Percentiles rank a stretch among this genome's conserved stretches.
Conservation (phyloP, 192 early-diverging fungal species). For the Thoreauomyces humboldtii region DNA sequence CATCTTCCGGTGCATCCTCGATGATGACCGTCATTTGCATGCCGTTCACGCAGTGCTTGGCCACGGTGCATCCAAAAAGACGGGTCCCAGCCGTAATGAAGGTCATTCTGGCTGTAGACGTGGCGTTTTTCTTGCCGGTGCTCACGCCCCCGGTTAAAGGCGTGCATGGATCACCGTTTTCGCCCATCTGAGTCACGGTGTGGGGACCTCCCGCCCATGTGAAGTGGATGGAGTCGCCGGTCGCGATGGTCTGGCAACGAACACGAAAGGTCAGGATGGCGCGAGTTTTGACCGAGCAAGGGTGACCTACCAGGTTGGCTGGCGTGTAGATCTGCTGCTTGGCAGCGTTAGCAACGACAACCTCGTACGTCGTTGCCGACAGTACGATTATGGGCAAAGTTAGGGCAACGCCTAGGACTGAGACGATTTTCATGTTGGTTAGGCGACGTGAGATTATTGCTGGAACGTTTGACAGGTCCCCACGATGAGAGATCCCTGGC, state of each 20-base stretch:
- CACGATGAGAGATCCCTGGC: too few species aligned
- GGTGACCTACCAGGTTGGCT: background rate
- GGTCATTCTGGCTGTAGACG: background rate
- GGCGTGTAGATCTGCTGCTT: constrained; percentile 18
- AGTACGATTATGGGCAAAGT: too few species aligned
- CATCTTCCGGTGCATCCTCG: too few species aligned
- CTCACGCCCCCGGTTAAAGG: constrained; percentile 3
- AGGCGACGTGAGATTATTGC: too few species aligned
- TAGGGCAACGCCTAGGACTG: too few species aligned
- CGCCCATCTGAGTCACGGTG: constrained; percentile 25
- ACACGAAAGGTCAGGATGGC: too few species aligned
- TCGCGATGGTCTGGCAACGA: background rate
- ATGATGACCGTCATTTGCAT: constrained; percentile 22
- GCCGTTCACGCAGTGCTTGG: constrained; percentile 20
- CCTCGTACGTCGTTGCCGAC: constrained; percentile 15
- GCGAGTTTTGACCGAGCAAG: too few species aligned
- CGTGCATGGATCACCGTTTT: constrained; percentile 12
- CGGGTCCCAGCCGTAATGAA: constrained; percentile 16
- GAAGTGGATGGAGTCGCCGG: constrained; percentile 17
- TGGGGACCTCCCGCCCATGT: constrained; percentile 28
- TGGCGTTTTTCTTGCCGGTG: background rate
- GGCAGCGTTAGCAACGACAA: constrained; percentile 15
- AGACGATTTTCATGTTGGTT: too few species aligned
- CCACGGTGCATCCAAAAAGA: constrained; percentile 23
- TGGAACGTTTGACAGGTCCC: too few species aligned